A percentile compares a stretch with the other conserved stretches of the same genome.
Conservation (phyloP, 441 rosid genomes). For the Jatropha multifida region DNA sequence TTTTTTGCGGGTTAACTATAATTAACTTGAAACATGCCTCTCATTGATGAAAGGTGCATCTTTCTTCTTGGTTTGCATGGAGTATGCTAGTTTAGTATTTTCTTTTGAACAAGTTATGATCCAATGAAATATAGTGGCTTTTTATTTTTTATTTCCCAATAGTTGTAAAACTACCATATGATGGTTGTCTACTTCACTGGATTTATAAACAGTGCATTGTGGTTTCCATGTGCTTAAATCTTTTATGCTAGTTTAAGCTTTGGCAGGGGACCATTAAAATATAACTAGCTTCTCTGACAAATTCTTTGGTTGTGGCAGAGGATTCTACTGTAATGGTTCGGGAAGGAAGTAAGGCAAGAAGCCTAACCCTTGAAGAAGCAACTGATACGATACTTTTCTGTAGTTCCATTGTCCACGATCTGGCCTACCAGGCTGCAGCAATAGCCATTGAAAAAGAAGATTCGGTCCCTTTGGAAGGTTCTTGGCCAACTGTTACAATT, state of each 20-base stretch:
- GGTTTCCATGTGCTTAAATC: conserved; percentile 14
- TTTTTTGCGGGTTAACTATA: not conserved
- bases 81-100: not conserved
- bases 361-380: conserved; percentile 97
- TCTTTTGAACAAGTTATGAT: not conserved
- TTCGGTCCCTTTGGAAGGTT: conserved; percentile 48
- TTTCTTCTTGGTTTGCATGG: not conserved
- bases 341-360: conserved; percentile 63
- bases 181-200: conserved; percentile 3
- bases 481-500: conserved; percentile 67
- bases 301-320: conserved; percentile 45
- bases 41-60: not conserved
- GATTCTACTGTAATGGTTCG: conserved; percentile 66
- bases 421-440: conserved; percentile 81
- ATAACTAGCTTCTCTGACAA: conserved; percentile 29
- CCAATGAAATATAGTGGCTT: no score
- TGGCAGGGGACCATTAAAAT: conserved; percentile 13
- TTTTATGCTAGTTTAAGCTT: conserved; percentile 23
- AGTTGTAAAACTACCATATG: not conserved
- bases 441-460: conserved; percentile 69
- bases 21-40: not conserved
- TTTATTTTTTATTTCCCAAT: not conserved
- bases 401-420: conserved; percentile 90
- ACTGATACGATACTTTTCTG: conserved; percentile 92
- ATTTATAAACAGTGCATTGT: conserved; percentile 14